These are phyloP conservation scores for Trametes versicolor DNA, from an alignment of 1,284 basidiomycete species.

Conservation along the genomic window DNA sequence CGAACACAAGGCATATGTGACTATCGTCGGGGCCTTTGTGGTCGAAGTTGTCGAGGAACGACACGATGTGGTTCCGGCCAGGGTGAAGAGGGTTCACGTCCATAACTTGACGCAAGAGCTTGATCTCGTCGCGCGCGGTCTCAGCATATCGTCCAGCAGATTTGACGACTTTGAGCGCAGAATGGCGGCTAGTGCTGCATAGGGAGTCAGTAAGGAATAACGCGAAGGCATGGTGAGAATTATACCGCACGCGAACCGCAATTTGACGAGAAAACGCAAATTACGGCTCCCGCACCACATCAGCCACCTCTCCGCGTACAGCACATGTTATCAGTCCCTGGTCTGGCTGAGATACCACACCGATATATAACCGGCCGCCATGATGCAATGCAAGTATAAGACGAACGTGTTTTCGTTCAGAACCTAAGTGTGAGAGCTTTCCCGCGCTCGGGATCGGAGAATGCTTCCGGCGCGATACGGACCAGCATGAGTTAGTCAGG, in stretches of 20 bases:
- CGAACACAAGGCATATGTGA: conserved; percentile 92
- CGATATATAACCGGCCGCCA: background rate
- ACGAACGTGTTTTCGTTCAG: background rate
- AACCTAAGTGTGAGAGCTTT: background rate
- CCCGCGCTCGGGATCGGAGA: conserved; percentile 1
- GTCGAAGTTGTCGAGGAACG: conserved; percentile 88
- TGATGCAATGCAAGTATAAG: background rate
- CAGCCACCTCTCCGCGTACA: background rate
- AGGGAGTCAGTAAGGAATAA: conserved; percentile 32
- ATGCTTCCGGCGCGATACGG: conserved; percentile 9
- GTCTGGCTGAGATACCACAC: background rate
- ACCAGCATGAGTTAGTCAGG: background rate
- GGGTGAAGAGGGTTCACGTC: conserved; percentile 76
- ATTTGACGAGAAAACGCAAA: conserved; percentile 9
- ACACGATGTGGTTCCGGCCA: conserved; percentile 79
- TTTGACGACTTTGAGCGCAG: conserved; percentile 93
- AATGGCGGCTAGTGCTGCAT: conserved; percentile 72
- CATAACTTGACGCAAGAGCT: conserved; percentile 82
- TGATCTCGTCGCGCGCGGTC: conserved; percentile 92
- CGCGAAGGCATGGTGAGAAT: background rate
- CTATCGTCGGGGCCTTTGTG: conserved; percentile 69
- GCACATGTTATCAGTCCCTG: background rate
- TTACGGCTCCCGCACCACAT: conserved; percentile 7
- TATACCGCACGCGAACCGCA: conserved; percentile 7
- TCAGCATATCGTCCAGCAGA: conserved; percentile 88